Evolutionary conservation across 2,329 filamentous ascomycete species (phyloP).

Genomic region (Cladosporium velox): DNA sequence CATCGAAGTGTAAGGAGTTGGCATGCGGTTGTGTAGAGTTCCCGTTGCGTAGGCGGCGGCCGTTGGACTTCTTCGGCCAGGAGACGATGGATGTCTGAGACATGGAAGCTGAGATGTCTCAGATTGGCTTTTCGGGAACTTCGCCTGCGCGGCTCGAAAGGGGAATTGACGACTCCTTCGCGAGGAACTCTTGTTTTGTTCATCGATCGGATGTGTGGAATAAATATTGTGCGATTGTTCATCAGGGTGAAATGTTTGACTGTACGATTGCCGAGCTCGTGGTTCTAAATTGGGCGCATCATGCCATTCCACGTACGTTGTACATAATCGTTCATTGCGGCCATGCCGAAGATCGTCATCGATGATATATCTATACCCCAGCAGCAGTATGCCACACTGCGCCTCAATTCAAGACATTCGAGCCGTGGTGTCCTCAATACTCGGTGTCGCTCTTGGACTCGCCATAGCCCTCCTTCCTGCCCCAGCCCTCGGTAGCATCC

Average conservation of each 20-base stretch:
- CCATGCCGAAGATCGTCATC: background rate
- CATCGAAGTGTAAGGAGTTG: background rate
- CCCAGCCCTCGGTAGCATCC: slow-evolving; percentile 43
- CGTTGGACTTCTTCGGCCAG: background rate
- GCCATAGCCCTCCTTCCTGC: slow-evolving; percentile 24
- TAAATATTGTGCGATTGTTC: background rate
- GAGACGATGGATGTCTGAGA: slow-evolving; percentile 17
- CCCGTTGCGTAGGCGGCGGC: background rate
- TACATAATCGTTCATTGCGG: background rate
- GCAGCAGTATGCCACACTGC: background rate
- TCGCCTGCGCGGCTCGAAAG: background rate
- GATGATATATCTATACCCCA: background rate
- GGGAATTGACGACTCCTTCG: background rate
- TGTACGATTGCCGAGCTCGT: background rate
- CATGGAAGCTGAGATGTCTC: background rate
- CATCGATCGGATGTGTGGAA: background rate
- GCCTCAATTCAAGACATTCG: background rate
- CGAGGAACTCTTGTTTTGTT: background rate
- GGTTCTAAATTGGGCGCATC: background rate
- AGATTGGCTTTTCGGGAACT: background rate
- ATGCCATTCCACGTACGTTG: background rate
- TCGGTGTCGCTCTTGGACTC: slow-evolving; percentile 19
- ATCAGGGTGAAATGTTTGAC: background rate
- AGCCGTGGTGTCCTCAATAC: background rate
- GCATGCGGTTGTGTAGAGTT: background rate